Evolutionary conservation across 179 eudicot genomes (phyloP).

Genomic region (Camellia oleifera): DNA sequence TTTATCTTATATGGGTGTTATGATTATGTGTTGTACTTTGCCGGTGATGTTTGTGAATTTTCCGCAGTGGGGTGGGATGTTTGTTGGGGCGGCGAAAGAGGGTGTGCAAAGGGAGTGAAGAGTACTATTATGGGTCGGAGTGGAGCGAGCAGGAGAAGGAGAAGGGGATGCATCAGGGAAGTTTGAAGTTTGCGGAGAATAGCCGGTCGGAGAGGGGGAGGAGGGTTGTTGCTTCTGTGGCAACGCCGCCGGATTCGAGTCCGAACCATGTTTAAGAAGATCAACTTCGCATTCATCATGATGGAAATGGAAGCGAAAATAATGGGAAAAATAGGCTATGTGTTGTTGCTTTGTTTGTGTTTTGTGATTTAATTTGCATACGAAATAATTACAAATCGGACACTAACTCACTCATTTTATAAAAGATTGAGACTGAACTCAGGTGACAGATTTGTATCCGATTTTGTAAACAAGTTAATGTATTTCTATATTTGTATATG

Average conservation of each 20-base stretch:
- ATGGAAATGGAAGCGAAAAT: no score
- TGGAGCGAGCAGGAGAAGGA: conserved; percentile 35
- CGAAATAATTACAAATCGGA: no score
- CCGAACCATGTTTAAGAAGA: conserved; percentile 20
- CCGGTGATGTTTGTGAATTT: conserved; percentile 37
- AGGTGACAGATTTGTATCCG: no score
- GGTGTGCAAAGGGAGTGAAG: conserved; percentile 21
- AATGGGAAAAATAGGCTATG: no score
- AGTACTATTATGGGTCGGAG: conserved; percentile 31
- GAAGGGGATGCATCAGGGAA: conserved; percentile 31
- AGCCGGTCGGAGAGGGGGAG: conserved; percentile 33
- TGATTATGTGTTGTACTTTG: conserved; percentile 29
- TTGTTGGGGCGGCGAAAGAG: conserved; percentile 25
- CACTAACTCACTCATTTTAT: no score
- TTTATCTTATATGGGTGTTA: conserved; percentile 36
- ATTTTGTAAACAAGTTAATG: no score
- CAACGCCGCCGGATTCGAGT: conserved; percentile 20
- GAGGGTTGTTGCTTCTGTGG: conserved; percentile 11
- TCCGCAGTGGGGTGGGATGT: conserved; percentile 57
- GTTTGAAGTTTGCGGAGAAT: conserved; percentile 39
- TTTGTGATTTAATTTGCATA: no score
- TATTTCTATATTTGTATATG: no score
- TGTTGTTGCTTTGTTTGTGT: no score
- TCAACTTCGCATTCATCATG: no score
- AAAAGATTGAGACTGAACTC: no score